Evolutionary conservation across 805 yeast genomes (phyloP).

Genomic region (Pichia occidentalis): DNA sequence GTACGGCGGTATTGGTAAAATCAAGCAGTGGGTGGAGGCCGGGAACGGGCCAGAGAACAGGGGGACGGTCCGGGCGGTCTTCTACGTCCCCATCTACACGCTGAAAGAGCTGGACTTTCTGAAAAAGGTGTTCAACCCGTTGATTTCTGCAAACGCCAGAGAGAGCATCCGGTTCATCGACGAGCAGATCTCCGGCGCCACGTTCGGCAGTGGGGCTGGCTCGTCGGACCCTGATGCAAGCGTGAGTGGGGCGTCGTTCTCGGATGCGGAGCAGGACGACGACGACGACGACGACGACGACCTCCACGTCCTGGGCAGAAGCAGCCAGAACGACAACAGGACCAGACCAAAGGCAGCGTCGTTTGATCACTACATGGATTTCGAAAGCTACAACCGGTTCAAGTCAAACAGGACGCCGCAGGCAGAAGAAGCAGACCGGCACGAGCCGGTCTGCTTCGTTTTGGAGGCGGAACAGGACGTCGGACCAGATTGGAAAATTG

Average conservation of each 20-base stretch:
- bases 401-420: slow-evolving; percentile 5
- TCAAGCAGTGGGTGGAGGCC: slow-evolving; percentile 49
- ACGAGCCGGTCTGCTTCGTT: slow-evolving; percentile 22
- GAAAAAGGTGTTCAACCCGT: slow-evolving; percentile 43
- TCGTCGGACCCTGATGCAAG: too few relatives aligned
- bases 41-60: neutral
- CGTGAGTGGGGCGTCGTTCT: too few relatives aligned
- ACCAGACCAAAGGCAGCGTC: too few relatives aligned
- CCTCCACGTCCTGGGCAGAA: too few relatives aligned
- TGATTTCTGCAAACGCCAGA: slow-evolving; percentile 57
- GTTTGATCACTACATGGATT: slow-evolving; percentile 16
- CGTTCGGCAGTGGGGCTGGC: slow-evolving; percentile 10
- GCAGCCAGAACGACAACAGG: too few relatives aligned
- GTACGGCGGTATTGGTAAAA: slow-evolving; percentile 56
- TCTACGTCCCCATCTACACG: slow-evolving; percentile 51
- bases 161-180: slow-evolving; percentile 62
- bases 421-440: neutral
- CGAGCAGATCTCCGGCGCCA: slow-evolving; percentile 14
- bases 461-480: slow-evolving; percentile 38
- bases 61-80: slow-evolving; percentile 30
- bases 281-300: slow-evolving; percentile 12
- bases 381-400: slow-evolving; percentile 19
- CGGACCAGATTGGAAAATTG: slow-evolving; percentile 46
- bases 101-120: slow-evolving; percentile 54
- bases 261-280: slow-evolving; percentile 7